Conservation (phyloP, 129 eudicot species). For the Pulicaria dysenterica region DNA sequence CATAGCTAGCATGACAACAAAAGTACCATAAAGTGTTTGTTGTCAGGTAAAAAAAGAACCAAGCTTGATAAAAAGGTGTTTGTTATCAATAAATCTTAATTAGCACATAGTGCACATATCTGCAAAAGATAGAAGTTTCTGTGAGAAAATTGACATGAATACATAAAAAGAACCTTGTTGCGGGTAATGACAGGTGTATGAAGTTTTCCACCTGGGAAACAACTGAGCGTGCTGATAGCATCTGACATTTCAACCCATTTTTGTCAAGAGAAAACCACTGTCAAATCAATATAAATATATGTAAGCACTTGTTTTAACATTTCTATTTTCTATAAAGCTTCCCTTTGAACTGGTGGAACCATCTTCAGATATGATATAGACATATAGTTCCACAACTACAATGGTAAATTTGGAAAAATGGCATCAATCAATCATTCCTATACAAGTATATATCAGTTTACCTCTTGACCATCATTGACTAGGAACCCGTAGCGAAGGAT, state of each 20-base stretch:
- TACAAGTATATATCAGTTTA: too few relatives aligned
- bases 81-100: too few relatives aligned
- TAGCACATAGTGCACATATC: background rate
- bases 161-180: conserved; percentile 25
- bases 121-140: background rate
- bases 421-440: background rate
- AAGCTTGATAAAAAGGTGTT: too few relatives aligned
- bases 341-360: background rate
- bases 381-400: background rate
- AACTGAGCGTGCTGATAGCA: conserved; percentile 22
- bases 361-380: background rate
- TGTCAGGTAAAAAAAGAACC: too few relatives aligned
- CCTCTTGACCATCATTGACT: background rate
- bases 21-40: too few relatives aligned
- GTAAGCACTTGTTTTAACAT: background rate
- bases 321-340: background rate
- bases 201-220: too few relatives aligned
- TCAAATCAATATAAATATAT: background rate
- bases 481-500: conserved; percentile 24
- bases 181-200: conserved; percentile 8
- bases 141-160: too few relatives aligned
- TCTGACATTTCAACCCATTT: conserved; percentile 17
- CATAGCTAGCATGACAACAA: too few relatives aligned
- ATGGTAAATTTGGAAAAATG: too few relatives aligned
- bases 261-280: conserved; percentile 26